A percentile compares a stretch with the other conserved stretches of the same genome.
Evolutionary conservation across 768 basidiomycete species (phyloP).

Genomic region (Amanita inopinata): DNA sequence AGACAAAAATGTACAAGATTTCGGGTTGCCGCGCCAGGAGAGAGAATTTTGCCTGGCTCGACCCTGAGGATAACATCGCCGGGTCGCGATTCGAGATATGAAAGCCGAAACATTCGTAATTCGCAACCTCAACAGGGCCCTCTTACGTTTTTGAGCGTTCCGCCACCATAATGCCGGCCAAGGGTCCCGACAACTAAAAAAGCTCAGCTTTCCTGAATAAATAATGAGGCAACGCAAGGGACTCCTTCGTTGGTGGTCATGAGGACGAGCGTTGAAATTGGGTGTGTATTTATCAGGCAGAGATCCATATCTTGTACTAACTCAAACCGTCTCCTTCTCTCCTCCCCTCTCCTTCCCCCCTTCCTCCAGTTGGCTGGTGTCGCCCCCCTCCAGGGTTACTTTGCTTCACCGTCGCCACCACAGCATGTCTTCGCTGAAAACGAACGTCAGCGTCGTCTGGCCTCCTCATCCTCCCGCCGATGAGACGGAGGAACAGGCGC

Average conservation of each 20-base stretch:
- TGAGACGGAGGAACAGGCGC: constrained; percentile 34
- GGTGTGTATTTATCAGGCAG: constrained; percentile 6
- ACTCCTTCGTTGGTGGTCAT: neutral
- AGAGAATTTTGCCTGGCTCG: too few relatives aligned
- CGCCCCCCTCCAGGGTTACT: constrained; percentile 7
- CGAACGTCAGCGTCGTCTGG: constrained; percentile 13
- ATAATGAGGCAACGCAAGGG: neutral
- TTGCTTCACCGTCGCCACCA: constrained; percentile 5
- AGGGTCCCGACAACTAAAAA: too few relatives aligned
- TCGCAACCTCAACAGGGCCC: too few relatives aligned
- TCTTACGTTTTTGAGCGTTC: too few relatives aligned
- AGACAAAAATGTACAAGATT: too few relatives aligned
- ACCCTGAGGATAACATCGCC: too few relatives aligned
- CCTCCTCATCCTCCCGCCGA: constrained; percentile 19
- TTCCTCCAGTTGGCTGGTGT: constrained; percentile 7
- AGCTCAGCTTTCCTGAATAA: neutral
- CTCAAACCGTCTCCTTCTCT: neutral
- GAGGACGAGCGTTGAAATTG: constrained; percentile 3
- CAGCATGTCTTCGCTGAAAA: constrained; percentile 11
- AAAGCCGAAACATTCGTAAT: too few relatives aligned
- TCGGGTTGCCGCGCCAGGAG: too few relatives aligned
- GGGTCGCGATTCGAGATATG: too few relatives aligned
- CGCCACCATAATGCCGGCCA: too few relatives aligned
- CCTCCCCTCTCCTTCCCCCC: neutral
- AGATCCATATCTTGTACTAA: neutral